Base-by-base conservation (phyloP, 2,329 filamentous ascomycete genomes). In the Didymella arachidicola region DNA sequence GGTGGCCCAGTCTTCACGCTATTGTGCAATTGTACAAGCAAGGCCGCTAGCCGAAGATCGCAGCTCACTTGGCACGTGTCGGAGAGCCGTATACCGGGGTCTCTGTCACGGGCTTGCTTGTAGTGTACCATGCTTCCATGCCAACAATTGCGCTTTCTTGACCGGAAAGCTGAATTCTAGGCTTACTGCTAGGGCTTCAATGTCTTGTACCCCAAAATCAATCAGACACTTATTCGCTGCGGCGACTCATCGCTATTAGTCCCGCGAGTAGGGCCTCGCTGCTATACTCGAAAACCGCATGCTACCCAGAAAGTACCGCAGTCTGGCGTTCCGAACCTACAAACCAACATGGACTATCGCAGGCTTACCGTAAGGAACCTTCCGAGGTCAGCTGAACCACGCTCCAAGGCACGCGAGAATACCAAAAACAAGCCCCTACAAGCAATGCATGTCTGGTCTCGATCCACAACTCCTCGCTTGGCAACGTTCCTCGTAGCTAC, bases 371-470 rank as follows among this genome's bases (percentile, higher is more conserved):
- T 34, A 39, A 27, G 18, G 1, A 8, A 14, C 19, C 7, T 38
- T 3, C 22, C 22, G 2, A 22, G 22, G 22, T 22, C 39, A 50
- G 39, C 39, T 45, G 30, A 5, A 38, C 39, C 29, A 19, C 38
- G n/a, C 27, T 19, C 19, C 26, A n/a, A 25, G 19, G 25, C 18
- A 18, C 12, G 7, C 34, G 12, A 39, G n/a, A n/a, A 34, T 3
- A 12, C 19, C 25, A 19, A 36, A 47, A 27, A 32, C 42, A 47
- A 36, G 27, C 22, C 11, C 18, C n/a, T 27, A 46, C 47, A 34
- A 46, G 53, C 41, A 57, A 57, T 41, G n/a, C 2, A 11, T 27
- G 32, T 34, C 39, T 34, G 41, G 41, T 45, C 53, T 50, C 45
- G 53, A 56, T 50, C 8, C 10, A 25, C n/a, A 2, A 1, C 10